Evolutionary conservation across 129 eudicot species (phyloP), one percentile per base, ranked within the genome.

Genomic region (Flaveria sonorensis): DNA sequence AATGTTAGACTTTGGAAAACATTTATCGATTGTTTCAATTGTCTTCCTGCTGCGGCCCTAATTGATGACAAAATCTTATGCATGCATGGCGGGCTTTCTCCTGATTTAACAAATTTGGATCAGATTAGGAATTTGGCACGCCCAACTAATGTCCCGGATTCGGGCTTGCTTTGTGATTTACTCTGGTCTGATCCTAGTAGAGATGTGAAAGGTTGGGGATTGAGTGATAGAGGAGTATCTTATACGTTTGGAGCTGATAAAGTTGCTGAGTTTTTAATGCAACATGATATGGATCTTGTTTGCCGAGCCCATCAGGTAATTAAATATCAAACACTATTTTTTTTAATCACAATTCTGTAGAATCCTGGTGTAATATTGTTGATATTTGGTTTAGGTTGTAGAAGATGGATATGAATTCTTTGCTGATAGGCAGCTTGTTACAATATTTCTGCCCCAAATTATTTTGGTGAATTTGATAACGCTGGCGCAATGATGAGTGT

Each of bases 401-500:
- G 95, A 89, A 73, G 95, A 89, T 83, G 95, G 95, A 20, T 89
- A 87, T 81, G 91, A 89, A 36, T 85, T 89, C 52, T 89, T 89
- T 75, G 95, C 91, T 70, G 95, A 89, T 19, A 85, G 91, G 70
- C 95, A 89, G 72, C 91, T 89, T 45, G 94, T 89, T 19, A 89
- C 94, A 8, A 78, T 89, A 16, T 89, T 89, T 89, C 94, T 23
- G 94, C 94, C 36, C 93, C 93, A 6, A 89, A 89, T 66, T 89
- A 89, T 71, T 89, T 90, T 72, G 95, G 95, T 23, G 95, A 89
- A 72, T 89, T 89, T 76, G 95, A 89, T 70, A 89, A 89, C 66
- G 95, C 95, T 65, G 95, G 95, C 36, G 91, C 91, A 6, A 84
- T 89, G 95, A 89, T 89, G 95, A 89, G 91, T 66, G 95, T 89